phyloP scores from a whole-genome alignment of 1,284 basidiomycete genomes.

The Pseudozyma tsukubaensis region DNA sequence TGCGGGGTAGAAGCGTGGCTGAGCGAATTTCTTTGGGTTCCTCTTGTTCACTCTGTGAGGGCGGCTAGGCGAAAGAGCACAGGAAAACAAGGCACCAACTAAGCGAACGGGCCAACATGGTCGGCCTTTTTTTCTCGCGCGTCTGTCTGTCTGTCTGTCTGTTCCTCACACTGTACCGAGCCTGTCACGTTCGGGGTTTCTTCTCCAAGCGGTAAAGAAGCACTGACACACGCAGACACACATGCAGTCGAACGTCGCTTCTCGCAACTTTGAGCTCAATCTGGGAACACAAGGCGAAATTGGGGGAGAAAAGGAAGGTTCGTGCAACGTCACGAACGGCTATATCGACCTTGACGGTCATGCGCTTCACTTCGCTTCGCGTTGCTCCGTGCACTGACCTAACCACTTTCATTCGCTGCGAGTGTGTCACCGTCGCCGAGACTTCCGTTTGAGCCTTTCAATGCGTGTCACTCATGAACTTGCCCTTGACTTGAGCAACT shows the following conservation, averaged over 20 bases:
- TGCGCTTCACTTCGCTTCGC: constrained; percentile 2
- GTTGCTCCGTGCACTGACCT: not conserved
- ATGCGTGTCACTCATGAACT: too few relatives aligned
- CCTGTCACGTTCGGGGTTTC: not conserved
- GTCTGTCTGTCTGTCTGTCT: not conserved
- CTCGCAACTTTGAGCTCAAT: not conserved
- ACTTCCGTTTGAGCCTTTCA: too few relatives aligned
- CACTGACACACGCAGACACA: not conserved
- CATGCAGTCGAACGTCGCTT: not conserved
- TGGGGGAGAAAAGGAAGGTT: not conserved
- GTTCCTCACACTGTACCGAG: not conserved
- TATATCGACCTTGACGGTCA: constrained; percentile 32
- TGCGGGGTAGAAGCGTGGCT: not conserved
- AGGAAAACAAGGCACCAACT: not conserved
- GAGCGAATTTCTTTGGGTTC: not conserved
- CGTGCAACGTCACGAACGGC: constrained; percentile 9
- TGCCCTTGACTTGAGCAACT: too few relatives aligned
- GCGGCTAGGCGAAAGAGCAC: not conserved
- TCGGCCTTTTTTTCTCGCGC: constrained; percentile 9
- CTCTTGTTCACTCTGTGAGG: not conserved
- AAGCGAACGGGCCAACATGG: constrained; percentile 19
- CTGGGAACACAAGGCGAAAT: too few relatives aligned
- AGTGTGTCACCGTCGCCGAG: not conserved
- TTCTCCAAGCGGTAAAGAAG: not conserved
- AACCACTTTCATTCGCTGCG: too few relatives aligned